A percentile compares a stretch with the other conserved stretches of the same genome.
phyloP scores from a whole-genome alignment of 257 asterid species.

The Plantago elongata region DNA sequence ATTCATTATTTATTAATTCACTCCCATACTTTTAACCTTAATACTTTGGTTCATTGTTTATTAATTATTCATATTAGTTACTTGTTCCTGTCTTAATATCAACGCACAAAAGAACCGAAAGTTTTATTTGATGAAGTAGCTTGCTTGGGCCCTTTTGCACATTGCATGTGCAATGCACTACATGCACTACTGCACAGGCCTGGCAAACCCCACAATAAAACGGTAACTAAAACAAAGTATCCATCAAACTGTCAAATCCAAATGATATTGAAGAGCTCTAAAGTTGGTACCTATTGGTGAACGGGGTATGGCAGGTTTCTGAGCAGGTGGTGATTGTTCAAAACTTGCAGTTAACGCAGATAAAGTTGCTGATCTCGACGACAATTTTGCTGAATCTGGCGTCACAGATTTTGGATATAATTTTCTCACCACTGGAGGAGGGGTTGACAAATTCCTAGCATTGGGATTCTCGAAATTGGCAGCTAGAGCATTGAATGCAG shows the following conservation, averaged over 20 bases:
- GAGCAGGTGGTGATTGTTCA: slow-evolving; percentile 51
- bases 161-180: no score
- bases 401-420: slow-evolving; percentile 63
- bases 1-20: no score
- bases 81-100: no score
- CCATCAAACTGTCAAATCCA: background rate
- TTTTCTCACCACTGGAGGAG: slow-evolving; percentile 86
- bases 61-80: no score
- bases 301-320: slow-evolving; percentile 55
- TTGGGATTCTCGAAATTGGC: slow-evolving; percentile 74
- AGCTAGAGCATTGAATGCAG: slow-evolving; percentile 93
- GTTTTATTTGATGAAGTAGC: no score
- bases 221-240: no score
- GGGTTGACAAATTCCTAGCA: slow-evolving; percentile 84
- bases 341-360: slow-evolving; percentile 59
- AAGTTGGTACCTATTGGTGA: slow-evolving; percentile 52
- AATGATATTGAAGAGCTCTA: background rate
- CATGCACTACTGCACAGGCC: no score
- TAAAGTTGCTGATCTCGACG: slow-evolving; percentile 75
- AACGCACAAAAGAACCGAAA: no score
- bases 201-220: background rate
- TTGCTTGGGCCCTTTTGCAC: no score
- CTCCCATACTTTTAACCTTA: no score
- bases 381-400: slow-evolving; percentile 45
- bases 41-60: no score